Conservation (phyloP, 163 green algal genomes). For the Scenedesmus sp. region DNA sequence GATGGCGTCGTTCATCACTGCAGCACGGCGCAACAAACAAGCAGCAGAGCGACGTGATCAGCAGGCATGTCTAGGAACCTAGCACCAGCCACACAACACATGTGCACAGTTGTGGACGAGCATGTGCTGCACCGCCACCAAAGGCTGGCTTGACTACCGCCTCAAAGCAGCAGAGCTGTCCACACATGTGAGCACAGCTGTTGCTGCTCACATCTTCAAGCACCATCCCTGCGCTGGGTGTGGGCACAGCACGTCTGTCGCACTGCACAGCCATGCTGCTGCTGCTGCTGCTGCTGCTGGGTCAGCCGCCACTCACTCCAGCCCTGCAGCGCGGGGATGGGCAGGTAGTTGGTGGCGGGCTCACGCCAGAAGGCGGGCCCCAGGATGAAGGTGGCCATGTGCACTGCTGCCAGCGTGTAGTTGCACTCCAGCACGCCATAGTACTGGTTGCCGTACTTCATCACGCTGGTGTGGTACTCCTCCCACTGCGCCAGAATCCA, state of each 20-base stretch:
- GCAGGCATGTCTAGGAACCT: background rate
- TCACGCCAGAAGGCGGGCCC: slow-evolving; percentile 72
- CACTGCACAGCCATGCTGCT: too few species aligned
- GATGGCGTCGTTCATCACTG: slow-evolving; percentile 47
- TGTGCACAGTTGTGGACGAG: background rate
- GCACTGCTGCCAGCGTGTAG: slow-evolving; percentile 82
- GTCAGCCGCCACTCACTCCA: slow-evolving; percentile 38
- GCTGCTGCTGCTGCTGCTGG: background rate
- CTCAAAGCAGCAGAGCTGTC: background rate
- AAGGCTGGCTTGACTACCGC: too few species aligned
- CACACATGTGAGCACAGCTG: background rate
- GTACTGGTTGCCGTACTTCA: slow-evolving; percentile 89
- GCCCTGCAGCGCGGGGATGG: slow-evolving; percentile 17
- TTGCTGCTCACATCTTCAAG: background rate
- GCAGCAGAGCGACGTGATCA: background rate
- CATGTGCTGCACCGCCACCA: too few species aligned
- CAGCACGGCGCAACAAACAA: background rate
- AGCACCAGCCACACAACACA: background rate
- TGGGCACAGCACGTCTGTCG: too few species aligned
- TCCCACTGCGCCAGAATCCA: slow-evolving; percentile 94
- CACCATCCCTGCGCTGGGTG: too few species aligned
- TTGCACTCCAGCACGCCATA: slow-evolving; percentile 93
- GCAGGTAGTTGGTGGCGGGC: slow-evolving; percentile 38
- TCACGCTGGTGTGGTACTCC: slow-evolving; percentile 93
- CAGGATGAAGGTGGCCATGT: slow-evolving; percentile 69